phyloP scores from a whole-genome alignment of 225 moss, liverwort and hornwort species.

The Pseudoscleropodium purum region DNA sequence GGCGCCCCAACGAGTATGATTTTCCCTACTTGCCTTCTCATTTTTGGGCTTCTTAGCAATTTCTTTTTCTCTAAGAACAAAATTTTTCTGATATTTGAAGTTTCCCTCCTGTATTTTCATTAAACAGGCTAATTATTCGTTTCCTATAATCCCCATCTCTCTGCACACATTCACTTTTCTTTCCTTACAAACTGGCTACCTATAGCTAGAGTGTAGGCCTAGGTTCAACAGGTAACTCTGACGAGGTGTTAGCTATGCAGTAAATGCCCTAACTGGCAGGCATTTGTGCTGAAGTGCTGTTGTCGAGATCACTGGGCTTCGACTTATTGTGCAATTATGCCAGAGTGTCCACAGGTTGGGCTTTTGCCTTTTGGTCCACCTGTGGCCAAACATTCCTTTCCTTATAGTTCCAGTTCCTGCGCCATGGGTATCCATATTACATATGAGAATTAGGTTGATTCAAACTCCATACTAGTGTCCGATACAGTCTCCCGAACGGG shows the following conservation, averaged over 20 bases:
- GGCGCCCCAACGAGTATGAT: constrained; percentile 75
- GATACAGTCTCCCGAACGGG: not conserved
- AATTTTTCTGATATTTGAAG: not conserved
- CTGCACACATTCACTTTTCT: not conserved
- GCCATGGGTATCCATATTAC: not conserved
- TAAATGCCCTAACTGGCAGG: constrained; percentile 32
- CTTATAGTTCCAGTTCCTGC: constrained; percentile 3
- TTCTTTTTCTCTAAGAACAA: not conserved
- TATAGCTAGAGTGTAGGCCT: constrained; percentile 16
- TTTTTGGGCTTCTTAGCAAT: not conserved
- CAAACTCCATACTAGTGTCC: not conserved
- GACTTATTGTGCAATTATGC: constrained; percentile 36
- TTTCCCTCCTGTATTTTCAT: not conserved
- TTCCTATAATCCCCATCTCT: not conserved
- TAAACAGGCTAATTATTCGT: not conserved
- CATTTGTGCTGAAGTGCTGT: constrained; percentile 44
- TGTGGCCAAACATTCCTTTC: constrained; percentile 14
- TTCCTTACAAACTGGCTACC: constrained; percentile 1
- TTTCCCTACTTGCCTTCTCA: constrained; percentile 1
- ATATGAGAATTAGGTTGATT: not conserved
- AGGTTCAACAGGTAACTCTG: constrained; percentile 20
- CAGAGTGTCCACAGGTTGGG: constrained; percentile 37
- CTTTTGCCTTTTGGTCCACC: constrained; percentile 24
- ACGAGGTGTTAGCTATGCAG: constrained; percentile 29
- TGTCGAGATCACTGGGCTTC: constrained; percentile 42